Base-by-base conservation (phyloP, 139 green algal genomes). In the Volvox reticuliferus region DNA sequence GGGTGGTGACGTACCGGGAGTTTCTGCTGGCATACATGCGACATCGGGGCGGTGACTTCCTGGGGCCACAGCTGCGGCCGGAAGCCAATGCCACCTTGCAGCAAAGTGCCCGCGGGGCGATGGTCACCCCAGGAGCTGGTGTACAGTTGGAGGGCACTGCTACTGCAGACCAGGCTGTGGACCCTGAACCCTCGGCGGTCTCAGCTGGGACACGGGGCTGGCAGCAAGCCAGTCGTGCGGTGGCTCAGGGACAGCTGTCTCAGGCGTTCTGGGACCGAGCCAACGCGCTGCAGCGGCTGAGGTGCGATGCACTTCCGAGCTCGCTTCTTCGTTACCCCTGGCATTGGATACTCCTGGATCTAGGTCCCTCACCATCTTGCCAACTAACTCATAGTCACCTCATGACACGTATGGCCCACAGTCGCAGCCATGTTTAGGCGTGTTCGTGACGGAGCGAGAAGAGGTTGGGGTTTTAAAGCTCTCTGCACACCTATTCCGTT, bases 11-110 rank as follows among this genome's bases (percentile, higher is more conserved):
- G 12, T 88, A 88, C 63, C 82, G 82, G 44, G 82, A 88, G 65
- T 79, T 88, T 36, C 82, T 88, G 82, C 82, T 79, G 65, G 82
- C 82, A 24, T 88, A 88, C 82, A 14, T 79, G 82, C 62, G 82
- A 0, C 82, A 88, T 32, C 61, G 82, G 35, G 82, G 55, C 1
- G 82, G 82, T 55, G 75, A 81, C 75, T 81, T 81, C 75, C 75
- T 81, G 32, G 75, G 75, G 5, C 75, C 75, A 1, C 75, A 81
- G 32, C 32, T 55, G 32, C 32, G 30, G 32, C 22, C 75, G 14
- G 71, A 79, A 2, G 16, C 24, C 73, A n/a, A 19, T 33, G 28
- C 35, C 24, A 2, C 28, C 73, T 36, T 79, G 22, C 73, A n/a
- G 73, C 67, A 28, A 12, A 26, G 67, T 26, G 67, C 9, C 67